phyloP scores from a whole-genome alignment of 148 eudicot genomes.

The Mesembryanthemum crystallinum region DNA sequence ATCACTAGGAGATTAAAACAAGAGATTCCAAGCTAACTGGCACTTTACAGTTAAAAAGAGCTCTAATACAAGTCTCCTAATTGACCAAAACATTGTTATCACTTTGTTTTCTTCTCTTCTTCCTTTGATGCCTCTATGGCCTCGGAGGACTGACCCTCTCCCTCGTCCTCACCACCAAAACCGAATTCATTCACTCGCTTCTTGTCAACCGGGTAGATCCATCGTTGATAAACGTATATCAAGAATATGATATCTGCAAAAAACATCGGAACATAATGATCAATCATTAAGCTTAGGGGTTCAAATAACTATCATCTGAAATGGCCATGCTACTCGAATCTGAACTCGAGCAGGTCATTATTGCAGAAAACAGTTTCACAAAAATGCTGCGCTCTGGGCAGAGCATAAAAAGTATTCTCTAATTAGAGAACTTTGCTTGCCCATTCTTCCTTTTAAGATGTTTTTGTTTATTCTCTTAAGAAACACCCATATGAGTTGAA shows the following conservation, averaged over 20 bases:
- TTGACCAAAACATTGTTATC: conserved; percentile 28
- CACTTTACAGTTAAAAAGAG: conserved; percentile 31
- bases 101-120: conserved; percentile 91
- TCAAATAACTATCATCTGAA: not conserved
- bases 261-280: not conserved
- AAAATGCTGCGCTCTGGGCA: too few relatives aligned
- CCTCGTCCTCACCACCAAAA: conserved; percentile 82
- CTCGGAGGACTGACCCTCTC: conserved; percentile 45
- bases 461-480: too few relatives aligned
- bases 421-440: too few relatives aligned
- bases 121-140: conserved; percentile 36
- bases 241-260: conserved; percentile 89
- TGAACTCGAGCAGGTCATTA: too few relatives aligned
- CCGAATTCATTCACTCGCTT: conserved; percentile 95
- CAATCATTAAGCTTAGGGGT: too few relatives aligned
- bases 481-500: too few relatives aligned
- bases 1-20: not conserved
- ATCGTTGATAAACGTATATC: conserved; percentile 86
- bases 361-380: too few relatives aligned
- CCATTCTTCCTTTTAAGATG: not conserved
- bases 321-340: too few relatives aligned
- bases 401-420: too few relatives aligned
- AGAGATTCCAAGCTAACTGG: conserved; percentile 23
- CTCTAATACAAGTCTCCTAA: conserved; percentile 20
- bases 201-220: conserved; percentile 90